phyloP scores from a whole-genome alignment of 1,284 basidiomycete genomes.

The Marasmius fiardii region DNA sequence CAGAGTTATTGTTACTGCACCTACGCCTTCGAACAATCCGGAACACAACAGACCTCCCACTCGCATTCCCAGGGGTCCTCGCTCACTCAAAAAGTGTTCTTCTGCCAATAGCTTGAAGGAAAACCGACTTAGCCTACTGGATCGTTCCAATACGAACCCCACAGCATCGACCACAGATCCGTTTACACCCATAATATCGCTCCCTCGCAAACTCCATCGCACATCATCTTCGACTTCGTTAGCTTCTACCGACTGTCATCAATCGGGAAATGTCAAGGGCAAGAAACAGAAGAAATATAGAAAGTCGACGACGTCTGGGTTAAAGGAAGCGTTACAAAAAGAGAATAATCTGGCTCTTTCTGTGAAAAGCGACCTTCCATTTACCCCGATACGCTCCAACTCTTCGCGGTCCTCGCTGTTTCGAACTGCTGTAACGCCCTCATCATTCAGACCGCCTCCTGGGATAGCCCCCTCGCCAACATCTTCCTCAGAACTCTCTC shows the following conservation, averaged over 20 bases:
- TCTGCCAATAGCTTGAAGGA: constrained; percentile 18
- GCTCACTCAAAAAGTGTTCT: constrained; percentile 26
- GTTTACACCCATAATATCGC: constrained; percentile 24
- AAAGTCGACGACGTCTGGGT: constrained; percentile 17
- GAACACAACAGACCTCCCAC: constrained; percentile 15
- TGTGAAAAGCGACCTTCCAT: constrained; percentile 21
- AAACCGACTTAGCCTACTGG: constrained; percentile 25
- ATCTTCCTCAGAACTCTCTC: constrained; percentile 71
- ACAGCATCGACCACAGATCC: constrained; percentile 16
- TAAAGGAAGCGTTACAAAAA: constrained; percentile 19
- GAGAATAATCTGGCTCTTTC: constrained; percentile 20
- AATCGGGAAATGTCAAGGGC: constrained; percentile 22
- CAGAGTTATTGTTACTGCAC: constrained; percentile 46
- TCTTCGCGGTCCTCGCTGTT: constrained; percentile 27
- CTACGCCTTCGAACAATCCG: constrained; percentile 36
- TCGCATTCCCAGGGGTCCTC: constrained; percentile 40
- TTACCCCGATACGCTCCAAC: constrained; percentile 29
- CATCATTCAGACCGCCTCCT: constrained; percentile 30
- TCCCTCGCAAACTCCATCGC: constrained; percentile 20
- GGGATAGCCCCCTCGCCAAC: constrained; percentile 51
- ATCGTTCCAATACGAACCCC: constrained; percentile 26
- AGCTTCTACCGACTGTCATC: constrained; percentile 8
- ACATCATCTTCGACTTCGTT: constrained; percentile 20
- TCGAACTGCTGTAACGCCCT: constrained; percentile 32
- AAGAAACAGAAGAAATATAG: constrained; percentile 29